phyloP scores from a whole-genome alignment of 495 filamentous ascomycete species.

The Oidiodendron maius region DNA sequence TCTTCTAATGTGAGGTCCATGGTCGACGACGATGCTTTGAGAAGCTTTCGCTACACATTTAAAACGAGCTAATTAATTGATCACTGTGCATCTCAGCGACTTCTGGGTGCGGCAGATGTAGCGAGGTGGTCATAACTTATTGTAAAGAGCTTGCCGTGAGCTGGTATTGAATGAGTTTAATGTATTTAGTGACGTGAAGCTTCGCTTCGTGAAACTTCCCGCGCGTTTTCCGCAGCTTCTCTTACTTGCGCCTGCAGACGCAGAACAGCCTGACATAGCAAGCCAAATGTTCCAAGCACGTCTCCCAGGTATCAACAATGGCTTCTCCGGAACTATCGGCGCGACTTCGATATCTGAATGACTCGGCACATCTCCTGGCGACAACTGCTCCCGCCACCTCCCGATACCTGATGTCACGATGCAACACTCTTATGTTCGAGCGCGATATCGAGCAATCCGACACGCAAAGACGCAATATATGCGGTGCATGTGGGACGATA shows the following conservation, averaged over 20 bases:
- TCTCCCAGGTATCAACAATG: conserved; percentile 6
- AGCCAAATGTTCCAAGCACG: not conserved
- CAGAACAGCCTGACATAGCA: conserved; percentile 3
- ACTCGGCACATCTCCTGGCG: conserved; percentile 44
- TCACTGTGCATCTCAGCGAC: too few relatives aligned
- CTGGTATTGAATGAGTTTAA: too few relatives aligned
- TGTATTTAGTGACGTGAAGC: too few relatives aligned
- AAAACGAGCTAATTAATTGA: too few relatives aligned
- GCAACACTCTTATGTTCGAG: conserved; percentile 35
- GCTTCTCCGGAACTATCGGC: conserved; percentile 18
- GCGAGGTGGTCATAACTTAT: too few relatives aligned
- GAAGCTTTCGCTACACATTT: too few relatives aligned
- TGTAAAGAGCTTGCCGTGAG: too few relatives aligned
- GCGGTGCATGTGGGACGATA: conserved; percentile 46
- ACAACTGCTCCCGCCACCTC: conserved; percentile 40
- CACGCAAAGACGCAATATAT: conserved; percentile 37
- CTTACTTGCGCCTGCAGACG: too few relatives aligned
- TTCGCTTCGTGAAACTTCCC: not conserved
- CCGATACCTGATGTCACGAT: conserved; percentile 40
- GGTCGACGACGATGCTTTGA: too few relatives aligned
- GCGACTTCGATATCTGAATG: conserved; percentile 31
- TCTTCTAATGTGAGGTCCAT: conserved; percentile 19
- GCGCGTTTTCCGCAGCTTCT: not conserved
- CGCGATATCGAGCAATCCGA: conserved; percentile 35
- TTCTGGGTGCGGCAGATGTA: too few relatives aligned